Conservation (phyloP, 2,329 filamentous ascomycete species). For the Saccharata proteae region DNA sequence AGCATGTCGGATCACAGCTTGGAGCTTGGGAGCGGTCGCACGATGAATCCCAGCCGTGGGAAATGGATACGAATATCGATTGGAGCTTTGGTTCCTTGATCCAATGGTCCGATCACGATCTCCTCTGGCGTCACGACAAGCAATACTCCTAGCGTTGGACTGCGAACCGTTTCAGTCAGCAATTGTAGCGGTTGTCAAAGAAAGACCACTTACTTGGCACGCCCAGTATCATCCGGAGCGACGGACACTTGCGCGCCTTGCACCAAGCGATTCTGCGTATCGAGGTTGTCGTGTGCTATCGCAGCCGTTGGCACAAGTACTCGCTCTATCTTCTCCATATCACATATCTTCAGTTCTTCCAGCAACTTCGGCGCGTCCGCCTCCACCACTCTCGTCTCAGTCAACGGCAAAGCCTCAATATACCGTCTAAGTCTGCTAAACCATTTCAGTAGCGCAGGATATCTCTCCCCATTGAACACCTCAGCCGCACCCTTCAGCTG, state of each 20-base stretch:
- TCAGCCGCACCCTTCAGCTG: slow-evolving; percentile 11
- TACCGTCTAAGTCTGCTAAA: slow-evolving; percentile 22
- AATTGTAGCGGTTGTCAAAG: neutral
- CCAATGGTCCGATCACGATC: slow-evolving; percentile 24
- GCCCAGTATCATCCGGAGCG: slow-evolving; percentile 29
- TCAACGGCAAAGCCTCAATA: slow-evolving; percentile 17
- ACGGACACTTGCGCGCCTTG: slow-evolving; percentile 21
- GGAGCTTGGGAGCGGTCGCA: slow-evolving; percentile 7
- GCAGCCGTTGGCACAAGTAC: slow-evolving; percentile 21
- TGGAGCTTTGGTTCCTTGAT: slow-evolving; percentile 13
- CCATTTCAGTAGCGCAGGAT: slow-evolving; percentile 25
- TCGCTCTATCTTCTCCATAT: slow-evolving; percentile 8
- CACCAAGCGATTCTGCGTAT: slow-evolving; percentile 18
- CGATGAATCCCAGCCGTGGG: slow-evolving; percentile 27
- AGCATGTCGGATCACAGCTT: too few species aligned
- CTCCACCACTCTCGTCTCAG: slow-evolving; percentile 13
- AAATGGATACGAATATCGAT: slow-evolving; percentile 28
- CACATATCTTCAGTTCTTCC: slow-evolving; percentile 2
- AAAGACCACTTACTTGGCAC: slow-evolving; percentile 14
- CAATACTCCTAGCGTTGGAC: slow-evolving; percentile 24
- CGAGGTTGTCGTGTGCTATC: slow-evolving; percentile 15
- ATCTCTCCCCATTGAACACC: slow-evolving; percentile 26
- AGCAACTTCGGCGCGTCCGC: slow-evolving; percentile 8
- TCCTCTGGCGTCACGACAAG: slow-evolving; percentile 28
- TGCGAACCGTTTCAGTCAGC: neutral